These are phyloP conservation scores for Aureobasidium sp. DNA, from an alignment of 2,329 filamentous ascomycete genomes.

Conservation along the genomic window DNA sequence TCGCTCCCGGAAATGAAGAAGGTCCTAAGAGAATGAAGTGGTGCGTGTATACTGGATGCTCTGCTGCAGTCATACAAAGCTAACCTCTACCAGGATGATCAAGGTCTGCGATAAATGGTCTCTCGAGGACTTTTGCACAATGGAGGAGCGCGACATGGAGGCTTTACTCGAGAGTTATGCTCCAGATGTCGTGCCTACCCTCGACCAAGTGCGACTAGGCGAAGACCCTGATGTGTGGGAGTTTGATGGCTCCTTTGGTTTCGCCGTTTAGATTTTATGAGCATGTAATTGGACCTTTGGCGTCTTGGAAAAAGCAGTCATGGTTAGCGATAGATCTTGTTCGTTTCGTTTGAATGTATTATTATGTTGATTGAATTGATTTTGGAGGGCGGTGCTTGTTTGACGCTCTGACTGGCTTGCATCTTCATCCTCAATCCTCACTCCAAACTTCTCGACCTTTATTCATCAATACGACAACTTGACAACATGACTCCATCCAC, in stretches of 20 bases:
- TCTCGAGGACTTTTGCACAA: conserved; percentile 83
- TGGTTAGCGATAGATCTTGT: not conserved
- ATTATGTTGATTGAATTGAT: not conserved
- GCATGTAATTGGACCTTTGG: conserved; percentile 1
- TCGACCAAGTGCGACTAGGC: conserved; percentile 47
- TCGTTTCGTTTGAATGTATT: not conserved
- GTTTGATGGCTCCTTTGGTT: conserved; percentile 56
- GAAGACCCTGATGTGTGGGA: conserved; percentile 33
- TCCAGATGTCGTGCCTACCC: conserved; percentile 47
- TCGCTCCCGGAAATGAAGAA: conserved; percentile 77
- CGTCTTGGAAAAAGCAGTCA: not conserved
- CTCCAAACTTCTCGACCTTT: not conserved
- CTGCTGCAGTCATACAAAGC: not conserved
- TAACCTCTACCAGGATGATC: conserved; percentile 75
- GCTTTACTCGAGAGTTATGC: conserved; percentile 80
- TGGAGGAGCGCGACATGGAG: conserved; percentile 86
- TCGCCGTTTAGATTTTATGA: conserved; percentile 4
- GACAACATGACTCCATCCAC: conserved; percentile 6
- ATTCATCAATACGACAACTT: not conserved
- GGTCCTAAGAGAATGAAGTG: conserved; percentile 93
- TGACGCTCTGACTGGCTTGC: not conserved
- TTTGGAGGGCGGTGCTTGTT: not conserved
- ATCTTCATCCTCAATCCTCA: not conserved
- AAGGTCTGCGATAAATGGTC: conserved; percentile 89
- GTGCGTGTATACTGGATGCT: conserved; percentile 52